Evolutionary conservation across 305 asterid genomes (phyloP), one percentile per base, ranked within the genome.

Genomic region (Rubia balearica): DNA sequence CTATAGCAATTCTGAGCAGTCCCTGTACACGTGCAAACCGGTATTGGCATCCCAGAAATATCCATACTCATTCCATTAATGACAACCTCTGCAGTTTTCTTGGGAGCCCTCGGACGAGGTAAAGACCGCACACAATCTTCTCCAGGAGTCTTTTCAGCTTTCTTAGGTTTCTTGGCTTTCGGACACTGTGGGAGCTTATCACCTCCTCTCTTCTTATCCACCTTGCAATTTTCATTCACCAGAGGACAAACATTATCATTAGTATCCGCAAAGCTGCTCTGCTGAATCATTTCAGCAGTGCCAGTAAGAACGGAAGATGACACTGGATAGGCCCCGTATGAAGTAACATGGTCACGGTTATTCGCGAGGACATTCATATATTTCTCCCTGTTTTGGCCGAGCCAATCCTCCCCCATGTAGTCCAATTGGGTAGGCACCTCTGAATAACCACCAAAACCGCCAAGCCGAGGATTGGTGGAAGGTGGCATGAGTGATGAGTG

Each of bases 1-100:
- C 97, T 84, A 74, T 92, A 92, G 53, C 96, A 92, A 80, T 88
- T 90, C 65, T 90, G 96, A 41, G 92, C 86, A 61, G 85, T 68
- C 43, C 96, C 96, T 12, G 98, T 92, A 83, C 96, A 92, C 6
- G 98, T 88, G 84, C 98, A 92, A 75, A 90, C 79, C 0, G 98
- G 98, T 40, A 86, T 84, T 19, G 96, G 91, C 69, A 92, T 81
- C 65, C 82, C 90, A 0, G 98, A 87, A 70, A 90, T 80, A 69
- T 92, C 96, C 96, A 92, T 85, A 72, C 73, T 81, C 30, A 79
- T 79, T 43, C 98, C 98, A 53, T 90, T 92, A 42, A 92, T 88
- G 16, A 85, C 68, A 41, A 92, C 82, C 77, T 90, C 97, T 12
- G 94, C 91, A 36, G 83, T 85, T 75, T 83, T 90, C 85, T 90